Percentiles rank a stretch among this genome's conserved stretches.
Conservation (phyloP, 495 filamentous ascomycete genomes). For the Xylaria palmicola region DNA sequence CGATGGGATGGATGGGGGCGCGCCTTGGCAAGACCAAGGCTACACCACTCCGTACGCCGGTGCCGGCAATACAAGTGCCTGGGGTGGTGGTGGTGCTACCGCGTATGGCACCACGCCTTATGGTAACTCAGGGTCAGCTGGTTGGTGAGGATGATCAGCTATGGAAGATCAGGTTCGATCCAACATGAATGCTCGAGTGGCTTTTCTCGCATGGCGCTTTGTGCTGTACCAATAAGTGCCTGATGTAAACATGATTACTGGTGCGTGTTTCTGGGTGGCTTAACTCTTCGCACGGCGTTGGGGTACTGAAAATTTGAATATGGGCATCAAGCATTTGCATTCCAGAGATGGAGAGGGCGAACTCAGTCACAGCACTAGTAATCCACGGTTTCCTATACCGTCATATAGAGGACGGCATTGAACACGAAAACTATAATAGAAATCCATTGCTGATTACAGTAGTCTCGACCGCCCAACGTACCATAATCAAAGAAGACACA, state of each 20-base stretch:
- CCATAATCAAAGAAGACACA: no score
- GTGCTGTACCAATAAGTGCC: slow-evolving; percentile 17
- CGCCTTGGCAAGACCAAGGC: slow-evolving; percentile 58
- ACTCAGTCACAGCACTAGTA: background rate
- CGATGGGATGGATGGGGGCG: slow-evolving; percentile 54
- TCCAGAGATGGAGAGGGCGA: background rate
- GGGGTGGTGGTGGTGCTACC: slow-evolving; percentile 62
- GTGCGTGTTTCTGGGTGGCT: slow-evolving; percentile 3
- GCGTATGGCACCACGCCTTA: slow-evolving; percentile 70
- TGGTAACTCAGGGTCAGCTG: slow-evolving; percentile 32
- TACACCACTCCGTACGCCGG: slow-evolving; percentile 75
- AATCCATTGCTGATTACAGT: background rate
- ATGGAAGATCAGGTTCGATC: background rate
- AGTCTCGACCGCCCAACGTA: background rate
- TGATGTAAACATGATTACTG: background rate
- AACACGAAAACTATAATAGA: background rate
- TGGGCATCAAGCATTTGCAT: slow-evolving; percentile 1
- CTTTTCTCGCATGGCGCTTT: background rate
- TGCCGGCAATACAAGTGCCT: slow-evolving; percentile 59
- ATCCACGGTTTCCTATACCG: background rate
- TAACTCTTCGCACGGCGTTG: slow-evolving; percentile 23
- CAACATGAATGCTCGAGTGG: slow-evolving; percentile 6
- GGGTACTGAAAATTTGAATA: slow-evolving; percentile 11
- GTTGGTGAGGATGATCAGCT: slow-evolving; percentile 19
- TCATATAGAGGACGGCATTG: background rate